Percentiles rank a stretch among this genome's conserved stretches.
Evolutionary conservation across 2,329 filamentous ascomycete genomes (phyloP).

Genomic region (Atkinsonella hypoxylon): DNA sequence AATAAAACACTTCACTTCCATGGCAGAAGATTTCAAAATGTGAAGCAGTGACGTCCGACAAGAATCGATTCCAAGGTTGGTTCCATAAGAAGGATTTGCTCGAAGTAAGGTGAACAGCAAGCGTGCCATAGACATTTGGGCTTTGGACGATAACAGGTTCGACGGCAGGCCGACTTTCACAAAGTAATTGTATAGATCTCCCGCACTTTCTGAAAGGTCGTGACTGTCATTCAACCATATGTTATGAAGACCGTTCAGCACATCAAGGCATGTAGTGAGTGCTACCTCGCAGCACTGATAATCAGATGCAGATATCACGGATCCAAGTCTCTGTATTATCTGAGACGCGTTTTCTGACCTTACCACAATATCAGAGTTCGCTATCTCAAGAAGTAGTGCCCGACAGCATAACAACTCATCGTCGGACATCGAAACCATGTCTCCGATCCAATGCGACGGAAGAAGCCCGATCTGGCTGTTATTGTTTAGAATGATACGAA

Average conservation of each 20-base stretch:
- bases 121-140: slow-evolving; percentile 53
- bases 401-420: slow-evolving; percentile 43
- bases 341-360: slow-evolving; percentile 31
- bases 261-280: slow-evolving; percentile 52
- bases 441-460: slow-evolving; percentile 36
- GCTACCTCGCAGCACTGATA: slow-evolving; percentile 66
- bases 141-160: slow-evolving; percentile 55
- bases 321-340: slow-evolving; percentile 39
- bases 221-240: slow-evolving; percentile 51
- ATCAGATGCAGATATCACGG: slow-evolving; percentile 41
- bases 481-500: slow-evolving; percentile 31
- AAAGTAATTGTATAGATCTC: slow-evolving; percentile 71
- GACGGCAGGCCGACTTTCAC: slow-evolving; percentile 54
- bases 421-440: slow-evolving; percentile 35
- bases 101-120: slow-evolving; percentile 62
- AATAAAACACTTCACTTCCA: slow-evolving; percentile 65
- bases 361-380: slow-evolving; percentile 40
- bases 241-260: slow-evolving; percentile 50
- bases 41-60: slow-evolving; percentile 61
- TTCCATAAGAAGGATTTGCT: slow-evolving; percentile 54
- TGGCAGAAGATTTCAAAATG: slow-evolving; percentile 53
- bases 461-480: slow-evolving; percentile 34
- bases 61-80: slow-evolving; percentile 42
- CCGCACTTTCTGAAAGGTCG: slow-evolving; percentile 51
- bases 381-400: slow-evolving; percentile 37